Conservation (phyloP, 306 rosid genomes). For the Gastrolobium bilobum region DNA sequence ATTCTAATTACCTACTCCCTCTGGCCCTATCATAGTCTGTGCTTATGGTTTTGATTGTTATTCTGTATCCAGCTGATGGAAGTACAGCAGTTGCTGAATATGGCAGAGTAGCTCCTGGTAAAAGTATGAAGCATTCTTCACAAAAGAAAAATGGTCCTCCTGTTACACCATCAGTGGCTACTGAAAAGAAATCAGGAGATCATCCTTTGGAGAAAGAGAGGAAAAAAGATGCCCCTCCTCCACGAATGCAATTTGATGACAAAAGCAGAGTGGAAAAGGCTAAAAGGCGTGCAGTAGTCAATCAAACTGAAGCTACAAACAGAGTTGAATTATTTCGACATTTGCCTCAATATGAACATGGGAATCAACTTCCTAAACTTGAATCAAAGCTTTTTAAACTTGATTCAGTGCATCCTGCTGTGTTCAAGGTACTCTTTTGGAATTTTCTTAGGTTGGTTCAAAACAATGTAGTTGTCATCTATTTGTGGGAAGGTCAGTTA, state of each 20-base stretch:
- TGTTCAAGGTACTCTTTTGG: constrained; percentile 71
- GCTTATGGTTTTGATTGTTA: constrained; percentile 48
- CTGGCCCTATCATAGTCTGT: background rate
- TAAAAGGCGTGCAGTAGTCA: constrained; percentile 74
- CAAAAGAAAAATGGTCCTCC: constrained; percentile 64
- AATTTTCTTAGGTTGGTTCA: constrained; percentile 29
- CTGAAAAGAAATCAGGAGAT: constrained; percentile 73
- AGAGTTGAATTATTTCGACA: constrained; percentile 89
- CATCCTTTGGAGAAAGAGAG: constrained; percentile 77
- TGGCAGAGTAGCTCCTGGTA: constrained; percentile 50
- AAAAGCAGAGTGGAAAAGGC: constrained; percentile 78
- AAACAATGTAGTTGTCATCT: constrained; percentile 12
- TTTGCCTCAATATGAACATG: constrained; percentile 90
- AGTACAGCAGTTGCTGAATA: constrained; percentile 56
- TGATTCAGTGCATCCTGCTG: constrained; percentile 82
- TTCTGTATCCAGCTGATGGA: constrained; percentile 58
- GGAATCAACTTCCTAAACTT: constrained; percentile 77
- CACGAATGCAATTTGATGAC: constrained; percentile 88
- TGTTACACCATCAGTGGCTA: constrained; percentile 54
- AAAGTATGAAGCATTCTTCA: constrained; percentile 64
- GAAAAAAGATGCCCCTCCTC: constrained; percentile 87
- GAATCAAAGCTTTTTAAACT: constrained; percentile 78
- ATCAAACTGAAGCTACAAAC: constrained; percentile 84
- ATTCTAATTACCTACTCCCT: no score
- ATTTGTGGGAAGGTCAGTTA: constrained; percentile 14